Percentiles rank a stretch among this genome's conserved stretches.
Conservation (phyloP, 1,284 basidiomycete species). For the Cerrena zonata region DNA sequence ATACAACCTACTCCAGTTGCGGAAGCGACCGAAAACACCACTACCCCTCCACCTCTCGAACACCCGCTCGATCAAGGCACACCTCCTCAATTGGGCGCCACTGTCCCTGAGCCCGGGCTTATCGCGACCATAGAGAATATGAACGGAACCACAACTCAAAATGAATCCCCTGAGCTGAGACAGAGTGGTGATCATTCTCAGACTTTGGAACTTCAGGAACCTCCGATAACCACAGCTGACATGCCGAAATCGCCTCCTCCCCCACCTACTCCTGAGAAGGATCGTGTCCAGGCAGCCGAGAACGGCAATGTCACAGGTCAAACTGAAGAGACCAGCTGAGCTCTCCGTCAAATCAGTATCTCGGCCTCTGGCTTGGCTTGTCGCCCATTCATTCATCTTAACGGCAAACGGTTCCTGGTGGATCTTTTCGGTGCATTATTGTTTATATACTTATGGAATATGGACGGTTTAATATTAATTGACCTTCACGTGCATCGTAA, state of each 20-base stretch:
- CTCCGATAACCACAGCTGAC: background rate
- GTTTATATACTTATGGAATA: too few species aligned
- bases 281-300: background rate
- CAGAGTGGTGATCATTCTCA: background rate
- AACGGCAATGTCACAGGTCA: background rate
- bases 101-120: background rate
- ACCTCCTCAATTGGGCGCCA: background rate
- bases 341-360: too few species aligned
- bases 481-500: too few species aligned
- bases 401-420: too few species aligned
- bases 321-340: background rate
- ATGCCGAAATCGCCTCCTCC: background rate
- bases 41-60: background rate
- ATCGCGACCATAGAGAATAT: background rate
- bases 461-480: too few species aligned
- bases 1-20: background rate
- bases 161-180: background rate
- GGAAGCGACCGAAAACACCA: background rate
- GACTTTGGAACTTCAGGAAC: background rate
- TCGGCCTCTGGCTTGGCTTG: too few species aligned
- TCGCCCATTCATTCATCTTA: too few species aligned
- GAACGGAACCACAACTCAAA: background rate
- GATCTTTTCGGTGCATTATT: too few species aligned
- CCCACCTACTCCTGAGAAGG: background rate
- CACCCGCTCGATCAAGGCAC: background rate